A percentile compares a stretch with the other conserved stretches of the same genome.
Conservation (phyloP, 2,329 filamentous ascomycete species). For the Sporothrix euskadiensis region DNA sequence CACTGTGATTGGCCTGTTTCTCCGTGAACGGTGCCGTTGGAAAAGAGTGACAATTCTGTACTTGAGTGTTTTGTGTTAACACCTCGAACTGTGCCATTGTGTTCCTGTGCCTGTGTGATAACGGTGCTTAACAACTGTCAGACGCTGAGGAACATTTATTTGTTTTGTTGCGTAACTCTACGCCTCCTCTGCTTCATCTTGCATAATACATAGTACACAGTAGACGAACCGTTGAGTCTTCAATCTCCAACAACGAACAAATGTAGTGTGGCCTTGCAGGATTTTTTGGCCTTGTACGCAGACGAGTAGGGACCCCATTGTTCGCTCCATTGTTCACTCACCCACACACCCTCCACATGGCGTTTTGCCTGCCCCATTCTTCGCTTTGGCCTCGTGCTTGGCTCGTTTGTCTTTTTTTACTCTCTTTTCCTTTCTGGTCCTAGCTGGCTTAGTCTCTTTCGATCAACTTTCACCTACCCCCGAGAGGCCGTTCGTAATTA, state of each 20-base stretch:
- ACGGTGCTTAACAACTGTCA: neutral
- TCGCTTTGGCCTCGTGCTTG: neutral
- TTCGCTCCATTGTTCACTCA: neutral
- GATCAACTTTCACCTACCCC: neutral
- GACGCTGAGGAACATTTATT: neutral
- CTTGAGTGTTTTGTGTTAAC: neutral
- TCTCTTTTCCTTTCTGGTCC: slow-evolving; percentile 1
- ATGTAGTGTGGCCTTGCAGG: neutral
- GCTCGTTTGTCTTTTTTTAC: neutral
- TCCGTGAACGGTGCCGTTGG: neutral
- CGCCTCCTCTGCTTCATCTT: neutral
- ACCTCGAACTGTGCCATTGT: neutral
- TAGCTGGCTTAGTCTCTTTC: neutral
- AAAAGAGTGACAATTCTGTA: neutral
- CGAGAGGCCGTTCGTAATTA: slow-evolving; percentile 30
- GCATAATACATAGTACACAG: neutral
- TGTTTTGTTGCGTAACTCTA: neutral
- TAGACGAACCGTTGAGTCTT: neutral
- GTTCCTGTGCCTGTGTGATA: neutral
- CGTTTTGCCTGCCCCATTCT: slow-evolving; percentile 2
- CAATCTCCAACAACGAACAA: neutral
- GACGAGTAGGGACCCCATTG: neutral
- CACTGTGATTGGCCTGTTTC: neutral
- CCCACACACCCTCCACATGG: slow-evolving; percentile 14
- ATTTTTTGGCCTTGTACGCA: neutral